These are phyloP conservation scores for Gossypium rotundifolium DNA, from an alignment of 345 rosid species.

Conservation along the genomic window DNA sequence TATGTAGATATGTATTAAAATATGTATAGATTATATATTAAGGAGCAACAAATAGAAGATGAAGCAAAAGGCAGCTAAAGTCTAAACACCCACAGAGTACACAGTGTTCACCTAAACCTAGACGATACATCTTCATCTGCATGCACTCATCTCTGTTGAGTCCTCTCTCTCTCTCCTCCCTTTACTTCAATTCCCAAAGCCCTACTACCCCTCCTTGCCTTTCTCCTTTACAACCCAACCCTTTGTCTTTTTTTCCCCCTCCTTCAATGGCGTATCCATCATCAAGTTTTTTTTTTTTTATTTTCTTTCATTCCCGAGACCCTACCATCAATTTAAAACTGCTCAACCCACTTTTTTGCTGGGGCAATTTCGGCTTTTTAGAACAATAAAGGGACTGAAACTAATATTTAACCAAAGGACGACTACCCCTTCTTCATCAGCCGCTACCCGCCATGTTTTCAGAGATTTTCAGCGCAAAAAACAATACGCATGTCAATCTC, in stretches of 20 bases:
- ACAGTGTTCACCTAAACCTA: not conserved
- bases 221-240: slow-evolving; percentile 37
- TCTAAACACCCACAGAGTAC: not conserved
- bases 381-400: not conserved
- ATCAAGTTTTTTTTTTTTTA: not conserved
- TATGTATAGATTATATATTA: too few relatives aligned
- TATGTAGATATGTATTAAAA: too few relatives aligned
- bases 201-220: not conserved
- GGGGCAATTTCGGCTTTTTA: not conserved
- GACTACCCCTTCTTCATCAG: slow-evolving; percentile 15
- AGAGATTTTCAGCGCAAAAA: slow-evolving; percentile 72
- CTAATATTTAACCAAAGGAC: not conserved
- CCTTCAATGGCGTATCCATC: slow-evolving; percentile 35
- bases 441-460: slow-evolving; percentile 90
- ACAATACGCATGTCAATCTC: slow-evolving; percentile 84
- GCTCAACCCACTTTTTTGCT: not conserved
- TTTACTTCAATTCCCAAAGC: slow-evolving; percentile 2
- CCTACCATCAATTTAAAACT: slow-evolving; percentile 10
- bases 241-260: slow-evolving; percentile 26
- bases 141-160: not conserved
- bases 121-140: slow-evolving; percentile 2
- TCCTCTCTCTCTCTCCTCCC: not conserved
- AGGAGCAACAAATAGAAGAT: not conserved
- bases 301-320: slow-evolving; percentile 53
- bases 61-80: not conserved